Percentiles rank a stretch among this genome's conserved stretches.
Conservation (phyloP, 2,329 filamentous ascomycete genomes). For the Fusarium pilosicola region DNA sequence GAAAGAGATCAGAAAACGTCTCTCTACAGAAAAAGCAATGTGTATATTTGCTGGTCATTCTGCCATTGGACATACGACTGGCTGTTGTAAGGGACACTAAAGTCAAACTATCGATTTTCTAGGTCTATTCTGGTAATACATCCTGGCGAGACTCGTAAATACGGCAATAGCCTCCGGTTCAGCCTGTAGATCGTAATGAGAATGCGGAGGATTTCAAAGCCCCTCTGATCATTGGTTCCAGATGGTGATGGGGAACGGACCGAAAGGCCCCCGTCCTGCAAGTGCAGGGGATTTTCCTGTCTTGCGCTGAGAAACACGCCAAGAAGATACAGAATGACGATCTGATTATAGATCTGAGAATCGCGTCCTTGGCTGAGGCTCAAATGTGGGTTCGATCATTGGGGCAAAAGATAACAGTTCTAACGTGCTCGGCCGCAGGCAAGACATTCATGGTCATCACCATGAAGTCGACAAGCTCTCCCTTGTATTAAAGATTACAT, state of each 20-base stretch:
- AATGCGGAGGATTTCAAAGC: conserved; percentile 2
- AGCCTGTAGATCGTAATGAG: conserved; percentile 2
- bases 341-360: neutral
- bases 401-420: neutral
- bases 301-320: neutral
- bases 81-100: neutral
- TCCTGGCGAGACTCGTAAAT: neutral
- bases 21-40: neutral
- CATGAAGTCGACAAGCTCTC: neutral
- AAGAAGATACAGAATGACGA: neutral
- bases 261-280: neutral
- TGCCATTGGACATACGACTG: neutral
- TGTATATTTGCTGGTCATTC: neutral
- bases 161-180: neutral
- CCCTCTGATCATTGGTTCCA: neutral
- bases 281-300: neutral
- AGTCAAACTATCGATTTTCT: conserved; percentile 10
- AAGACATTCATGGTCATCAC: neutral
- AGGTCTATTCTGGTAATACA: neutral
- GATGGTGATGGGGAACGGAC: neutral
- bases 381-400: neutral
- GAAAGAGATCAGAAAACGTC: neutral
- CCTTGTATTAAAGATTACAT: neutral
- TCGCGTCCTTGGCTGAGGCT: neutral
- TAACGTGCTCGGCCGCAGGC: too few species aligned